Percentiles rank a stretch among this genome's conserved stretches.
phyloP scores from a whole-genome alignment of 2,329 filamentous ascomycete genomes.

The Neodidymelliopsis sp. region DNA sequence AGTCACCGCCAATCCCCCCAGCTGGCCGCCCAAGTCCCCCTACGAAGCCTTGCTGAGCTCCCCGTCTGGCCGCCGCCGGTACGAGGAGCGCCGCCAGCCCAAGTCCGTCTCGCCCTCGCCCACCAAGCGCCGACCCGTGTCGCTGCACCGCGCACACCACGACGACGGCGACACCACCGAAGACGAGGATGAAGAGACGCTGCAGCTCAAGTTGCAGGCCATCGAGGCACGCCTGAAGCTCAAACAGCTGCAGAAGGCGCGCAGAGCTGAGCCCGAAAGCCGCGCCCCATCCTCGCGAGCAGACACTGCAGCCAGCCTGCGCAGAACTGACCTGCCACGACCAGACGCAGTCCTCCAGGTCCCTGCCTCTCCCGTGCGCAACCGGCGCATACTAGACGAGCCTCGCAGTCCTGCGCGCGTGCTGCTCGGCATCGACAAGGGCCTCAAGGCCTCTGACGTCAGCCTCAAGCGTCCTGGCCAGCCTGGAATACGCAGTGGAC shows the following conservation, averaged over 20 bases:
- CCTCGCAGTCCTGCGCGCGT: slow-evolving; percentile 81
- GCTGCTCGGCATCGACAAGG: slow-evolving; percentile 88
- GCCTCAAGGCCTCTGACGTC: slow-evolving; percentile 78
- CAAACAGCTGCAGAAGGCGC: slow-evolving; percentile 77
- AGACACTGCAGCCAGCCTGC: slow-evolving; percentile 31
- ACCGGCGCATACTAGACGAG: slow-evolving; percentile 55
- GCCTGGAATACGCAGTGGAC: slow-evolving; percentile 22
- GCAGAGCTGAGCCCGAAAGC: slow-evolving; percentile 47
- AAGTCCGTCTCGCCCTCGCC: slow-evolving; percentile 67
- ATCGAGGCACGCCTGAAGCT: slow-evolving; percentile 88
- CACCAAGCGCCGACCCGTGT: slow-evolving; percentile 52
- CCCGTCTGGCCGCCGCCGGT: slow-evolving; percentile 79
- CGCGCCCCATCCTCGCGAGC: slow-evolving; percentile 36
- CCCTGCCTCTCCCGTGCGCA: slow-evolving; percentile 73
- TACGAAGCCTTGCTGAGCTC: slow-evolving; percentile 70
- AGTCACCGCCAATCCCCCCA: slow-evolving; percentile 51
- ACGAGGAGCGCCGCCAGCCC: slow-evolving; percentile 69
- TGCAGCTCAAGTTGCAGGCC: slow-evolving; percentile 84
- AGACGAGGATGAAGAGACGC: slow-evolving; percentile 85
- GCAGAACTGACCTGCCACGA: slow-evolving; percentile 33
- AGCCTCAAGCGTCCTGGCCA: slow-evolving; percentile 77
- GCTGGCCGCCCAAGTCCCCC: slow-evolving; percentile 70
- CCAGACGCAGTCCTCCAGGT: slow-evolving; percentile 67
- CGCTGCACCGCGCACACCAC: slow-evolving; percentile 20
- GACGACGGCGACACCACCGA: slow-evolving; percentile 69